phyloP scores from a whole-genome alignment of 352 stramenopile genomes.

The Globisporangium nodosum region DNA sequence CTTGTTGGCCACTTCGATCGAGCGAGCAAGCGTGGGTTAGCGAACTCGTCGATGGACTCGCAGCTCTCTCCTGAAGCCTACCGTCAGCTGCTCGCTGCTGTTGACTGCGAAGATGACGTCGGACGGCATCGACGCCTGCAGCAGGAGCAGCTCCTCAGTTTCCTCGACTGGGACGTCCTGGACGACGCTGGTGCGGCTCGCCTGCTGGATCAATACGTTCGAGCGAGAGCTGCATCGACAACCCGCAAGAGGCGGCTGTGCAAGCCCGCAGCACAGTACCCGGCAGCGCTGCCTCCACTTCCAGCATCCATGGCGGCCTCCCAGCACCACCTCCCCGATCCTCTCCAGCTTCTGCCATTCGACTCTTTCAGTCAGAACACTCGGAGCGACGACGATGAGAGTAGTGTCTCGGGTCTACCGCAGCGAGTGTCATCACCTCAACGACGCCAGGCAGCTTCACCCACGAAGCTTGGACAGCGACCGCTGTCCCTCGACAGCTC shows the following conservation, averaged over 20 bases:
- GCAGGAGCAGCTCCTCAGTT: constrained; percentile 5
- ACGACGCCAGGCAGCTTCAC: neutral
- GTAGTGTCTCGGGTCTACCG: neutral
- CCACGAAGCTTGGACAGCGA: neutral
- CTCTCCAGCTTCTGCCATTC: neutral
- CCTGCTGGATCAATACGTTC: constrained; percentile 3
- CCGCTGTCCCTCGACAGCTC: neutral
- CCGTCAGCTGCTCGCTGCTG: constrained; percentile 11
- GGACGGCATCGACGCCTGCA: neutral
- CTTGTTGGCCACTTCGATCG: neutral
- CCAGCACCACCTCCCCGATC: neutral
- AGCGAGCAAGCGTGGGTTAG: neutral
- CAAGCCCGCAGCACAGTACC: neutral
- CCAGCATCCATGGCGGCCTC: neutral
- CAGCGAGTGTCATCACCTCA: neutral
- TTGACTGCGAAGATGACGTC: constrained; percentile 19
- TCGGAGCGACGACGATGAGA: neutral
- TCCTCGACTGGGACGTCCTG: constrained; percentile 8
- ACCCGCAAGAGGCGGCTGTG: neutral
- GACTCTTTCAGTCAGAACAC: neutral
- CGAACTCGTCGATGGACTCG: constrained; percentile 15
- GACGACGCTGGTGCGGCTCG: neutral
- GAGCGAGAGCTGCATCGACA: neutral
- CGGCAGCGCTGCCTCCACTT: neutral
- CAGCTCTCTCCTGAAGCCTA: constrained; percentile 16